These are phyloP conservation scores for Asterionellopsis glacialis DNA, from an alignment of 108 stramenopile genomes.

Conservation along the genomic window DNA sequence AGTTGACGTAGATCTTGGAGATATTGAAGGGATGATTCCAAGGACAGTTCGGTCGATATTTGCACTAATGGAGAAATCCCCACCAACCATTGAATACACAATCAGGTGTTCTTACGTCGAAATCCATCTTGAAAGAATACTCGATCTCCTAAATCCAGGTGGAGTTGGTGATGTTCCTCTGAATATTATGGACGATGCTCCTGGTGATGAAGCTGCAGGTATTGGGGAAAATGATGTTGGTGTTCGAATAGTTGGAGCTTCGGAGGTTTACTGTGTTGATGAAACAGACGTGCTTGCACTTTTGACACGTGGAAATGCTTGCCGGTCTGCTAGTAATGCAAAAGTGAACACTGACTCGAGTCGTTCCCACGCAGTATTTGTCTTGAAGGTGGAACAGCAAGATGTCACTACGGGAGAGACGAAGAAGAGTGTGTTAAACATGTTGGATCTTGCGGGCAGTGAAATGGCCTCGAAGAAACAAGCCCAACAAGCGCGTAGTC, in stretches of 20 bases:
- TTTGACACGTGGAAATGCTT: slow-evolving; percentile 69
- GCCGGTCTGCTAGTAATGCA: slow-evolving; percentile 67
- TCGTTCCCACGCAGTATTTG: slow-evolving; percentile 83
- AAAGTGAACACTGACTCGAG: slow-evolving; percentile 78
- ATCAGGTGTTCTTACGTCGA: slow-evolving; percentile 90
- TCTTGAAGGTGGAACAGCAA: slow-evolving; percentile 60
- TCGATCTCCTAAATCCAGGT: slow-evolving; percentile 78
- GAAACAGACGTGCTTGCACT: slow-evolving; percentile 68
- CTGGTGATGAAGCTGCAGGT: slow-evolving; percentile 9
- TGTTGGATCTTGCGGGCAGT: slow-evolving; percentile 89
- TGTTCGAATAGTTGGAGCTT: slow-evolving; percentile 16
- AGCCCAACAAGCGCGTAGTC: not conserved
- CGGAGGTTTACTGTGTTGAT: slow-evolving; percentile 67
- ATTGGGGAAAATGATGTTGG: not conserved
- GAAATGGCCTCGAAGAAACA: slow-evolving; percentile 52
- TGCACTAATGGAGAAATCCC: slow-evolving; percentile 29
- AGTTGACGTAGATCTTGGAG: too few relatives aligned
- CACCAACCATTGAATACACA: slow-evolving; percentile 58
- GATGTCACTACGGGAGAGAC: slow-evolving; percentile 39
- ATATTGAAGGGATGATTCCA: slow-evolving; percentile 58
- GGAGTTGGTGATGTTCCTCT: slow-evolving; percentile 8
- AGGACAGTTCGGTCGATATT: slow-evolving; percentile 54
- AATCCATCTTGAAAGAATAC: slow-evolving; percentile 91
- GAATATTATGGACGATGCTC: not conserved
- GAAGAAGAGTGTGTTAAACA: slow-evolving; percentile 45